Conservation (phyloP, 192 early-diverging fungal species). For the Backusella parvicylindrica region DNA sequence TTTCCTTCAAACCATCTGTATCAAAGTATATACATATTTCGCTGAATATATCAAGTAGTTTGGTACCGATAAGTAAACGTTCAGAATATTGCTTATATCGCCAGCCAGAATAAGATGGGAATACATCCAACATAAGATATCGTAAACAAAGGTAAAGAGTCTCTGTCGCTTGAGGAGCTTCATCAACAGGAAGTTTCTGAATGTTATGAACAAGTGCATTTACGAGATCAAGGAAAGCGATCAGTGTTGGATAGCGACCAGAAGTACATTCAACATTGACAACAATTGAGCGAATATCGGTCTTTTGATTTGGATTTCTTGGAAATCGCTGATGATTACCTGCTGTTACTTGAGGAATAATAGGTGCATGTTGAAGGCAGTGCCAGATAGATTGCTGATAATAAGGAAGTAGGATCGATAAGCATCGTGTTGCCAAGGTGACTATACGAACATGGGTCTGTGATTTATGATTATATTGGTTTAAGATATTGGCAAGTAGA, state of each 20-base stretch:
- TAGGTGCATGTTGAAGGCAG: slow-evolving; percentile 14
- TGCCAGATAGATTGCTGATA: slow-evolving; percentile 21
- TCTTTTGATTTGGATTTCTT: neutral
- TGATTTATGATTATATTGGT: neutral
- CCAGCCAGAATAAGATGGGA: slow-evolving; percentile 33
- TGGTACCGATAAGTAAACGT: slow-evolving; percentile 24
- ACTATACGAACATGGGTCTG: neutral
- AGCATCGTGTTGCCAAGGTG: slow-evolving; percentile 15
- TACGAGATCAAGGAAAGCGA: slow-evolving; percentile 30
- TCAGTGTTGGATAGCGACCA: slow-evolving; percentile 20
- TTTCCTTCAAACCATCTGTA: neutral
- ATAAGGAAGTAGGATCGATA: slow-evolving; percentile 17
- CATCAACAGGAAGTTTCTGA: slow-evolving; percentile 13
- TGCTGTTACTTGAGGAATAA: slow-evolving; percentile 16
- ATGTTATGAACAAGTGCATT: slow-evolving; percentile 20
- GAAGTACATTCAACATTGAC: slow-evolving; percentile 18
- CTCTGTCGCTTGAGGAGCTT: slow-evolving; percentile 9
- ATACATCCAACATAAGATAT: slow-evolving; percentile 25
- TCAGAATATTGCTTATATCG: slow-evolving; percentile 28
- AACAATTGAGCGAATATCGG: slow-evolving; percentile 16
- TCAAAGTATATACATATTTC: slow-evolving; percentile 19
- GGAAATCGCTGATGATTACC: neutral
- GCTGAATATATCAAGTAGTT: slow-evolving; percentile 21
- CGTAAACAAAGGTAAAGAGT: slow-evolving; percentile 16
- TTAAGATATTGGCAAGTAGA: slow-evolving; percentile 4